These are phyloP conservation scores for Mangifera indica DNA, from an alignment of 345 rosid species.

Conservation along the genomic window DNA sequence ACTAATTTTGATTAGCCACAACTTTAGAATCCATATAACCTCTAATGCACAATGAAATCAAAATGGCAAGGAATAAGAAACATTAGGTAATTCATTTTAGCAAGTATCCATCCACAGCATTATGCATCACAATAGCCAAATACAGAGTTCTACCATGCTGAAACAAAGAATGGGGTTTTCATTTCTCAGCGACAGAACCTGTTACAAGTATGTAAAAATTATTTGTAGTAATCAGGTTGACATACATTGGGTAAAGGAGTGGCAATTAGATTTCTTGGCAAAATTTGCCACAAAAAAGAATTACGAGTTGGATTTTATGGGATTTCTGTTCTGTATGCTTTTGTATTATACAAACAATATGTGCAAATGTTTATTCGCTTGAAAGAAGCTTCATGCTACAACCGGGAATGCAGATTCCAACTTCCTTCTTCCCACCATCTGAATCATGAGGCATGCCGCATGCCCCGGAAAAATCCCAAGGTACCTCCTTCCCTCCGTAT, in stretches of 20 bases:
- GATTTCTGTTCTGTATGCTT: conserved; percentile 23
- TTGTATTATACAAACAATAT: conserved; percentile 33
- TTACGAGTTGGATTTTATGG: conserved; percentile 21
- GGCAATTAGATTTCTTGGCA: neutral
- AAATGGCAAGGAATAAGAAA: neutral
- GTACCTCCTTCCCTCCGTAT: conserved; percentile 69
- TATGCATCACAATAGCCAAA: neutral
- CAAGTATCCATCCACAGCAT: neutral
- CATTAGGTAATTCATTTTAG: too few relatives aligned
- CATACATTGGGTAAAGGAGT: conserved; percentile 1
- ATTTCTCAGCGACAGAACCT: neutral
- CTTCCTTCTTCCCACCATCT: conserved; percentile 22
- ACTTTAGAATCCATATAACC: neutral
- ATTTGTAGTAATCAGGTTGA: neutral
- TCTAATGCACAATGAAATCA: neutral
- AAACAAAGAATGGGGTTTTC: conserved; percentile 5
- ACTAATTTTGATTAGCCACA: neutral
- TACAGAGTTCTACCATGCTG: neutral
- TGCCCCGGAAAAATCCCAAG: conserved; percentile 71
- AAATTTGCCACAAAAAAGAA: conserved; percentile 21
- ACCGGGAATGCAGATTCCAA: conserved; percentile 28
- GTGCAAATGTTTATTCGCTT: conserved; percentile 16
- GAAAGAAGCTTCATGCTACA: conserved; percentile 26
- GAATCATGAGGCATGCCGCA: conserved; percentile 16
- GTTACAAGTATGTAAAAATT: neutral